Conservation (phyloP, 2,329 filamentous ascomycete genomes). For the Ploettnerulaceae sp. region DNA sequence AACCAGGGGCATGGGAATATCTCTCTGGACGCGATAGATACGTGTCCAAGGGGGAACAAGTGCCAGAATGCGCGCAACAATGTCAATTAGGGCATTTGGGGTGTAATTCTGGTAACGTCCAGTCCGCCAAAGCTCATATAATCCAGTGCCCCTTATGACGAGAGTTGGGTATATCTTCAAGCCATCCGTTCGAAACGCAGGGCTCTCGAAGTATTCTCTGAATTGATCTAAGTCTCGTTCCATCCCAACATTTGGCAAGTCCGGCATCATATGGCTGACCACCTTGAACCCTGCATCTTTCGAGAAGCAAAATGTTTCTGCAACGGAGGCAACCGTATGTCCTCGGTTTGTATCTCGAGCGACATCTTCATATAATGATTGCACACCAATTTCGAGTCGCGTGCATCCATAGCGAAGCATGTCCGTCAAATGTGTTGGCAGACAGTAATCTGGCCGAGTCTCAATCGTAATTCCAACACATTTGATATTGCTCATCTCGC, state of each 20-base stretch:
- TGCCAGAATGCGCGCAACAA: conserved; percentile 92
- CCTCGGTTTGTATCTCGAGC: conserved; percentile 97
- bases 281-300: conserved; percentile 99
- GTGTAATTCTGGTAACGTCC: conserved; percentile 98
- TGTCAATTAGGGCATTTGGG: conserved; percentile 90
- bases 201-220: conserved; percentile 95
- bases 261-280: conserved; percentile 99
- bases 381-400: conserved; percentile 87
- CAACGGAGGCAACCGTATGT: conserved; percentile 91
- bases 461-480: conserved; percentile 99
- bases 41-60: conserved; percentile 95
- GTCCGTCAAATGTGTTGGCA: conserved; percentile 88
- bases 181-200: conserved; percentile 91
- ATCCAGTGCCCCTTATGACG: conserved; percentile 90
- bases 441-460: conserved; percentile 91
- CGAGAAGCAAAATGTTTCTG: conserved; percentile 92
- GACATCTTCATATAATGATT: conserved; percentile 96
- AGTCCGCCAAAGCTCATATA: conserved; percentile 97
- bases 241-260: conserved; percentile 96
- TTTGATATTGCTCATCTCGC: conserved; percentile 95
- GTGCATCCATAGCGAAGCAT: conserved; percentile 99
- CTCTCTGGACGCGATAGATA: conserved; percentile 96
- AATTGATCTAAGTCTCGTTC: conserved; percentile 97
- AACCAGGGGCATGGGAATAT: conserved; percentile 99
- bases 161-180: conserved; percentile 97